Conservation (phyloP, 139 green algal genomes). For the Desmodesmus armatus region DNA sequence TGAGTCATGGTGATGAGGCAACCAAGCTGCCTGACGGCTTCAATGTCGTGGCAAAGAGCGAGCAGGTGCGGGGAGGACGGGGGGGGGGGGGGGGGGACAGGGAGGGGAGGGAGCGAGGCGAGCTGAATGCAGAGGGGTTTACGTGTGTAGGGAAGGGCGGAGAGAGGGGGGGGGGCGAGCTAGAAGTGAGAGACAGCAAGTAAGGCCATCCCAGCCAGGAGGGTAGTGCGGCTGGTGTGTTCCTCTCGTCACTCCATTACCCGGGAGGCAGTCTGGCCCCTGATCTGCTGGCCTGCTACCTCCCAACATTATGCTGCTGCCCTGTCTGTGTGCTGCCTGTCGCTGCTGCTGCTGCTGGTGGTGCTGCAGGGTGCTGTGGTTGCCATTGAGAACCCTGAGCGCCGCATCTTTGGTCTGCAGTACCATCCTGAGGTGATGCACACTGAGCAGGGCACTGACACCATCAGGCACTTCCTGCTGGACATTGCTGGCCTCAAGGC, state of each 20-base stretch:
- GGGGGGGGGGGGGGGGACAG: background rate
- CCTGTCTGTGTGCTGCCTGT: too few species aligned
- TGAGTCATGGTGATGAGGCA: conserved; percentile 97
- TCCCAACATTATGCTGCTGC: background rate
- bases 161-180: too few species aligned
- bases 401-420: conserved; percentile 92
- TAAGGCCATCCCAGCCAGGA: too few species aligned
- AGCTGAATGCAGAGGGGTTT: background rate
- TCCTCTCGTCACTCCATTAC: too few species aligned
- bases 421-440: conserved; percentile 99
- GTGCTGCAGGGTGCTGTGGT: conserved; percentile 85
- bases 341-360: background rate
- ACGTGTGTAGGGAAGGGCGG: background rate
- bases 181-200: too few species aligned
- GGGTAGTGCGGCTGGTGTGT: too few species aligned
- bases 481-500: conserved; percentile 76
- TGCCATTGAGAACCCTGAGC: conserved; percentile 86
- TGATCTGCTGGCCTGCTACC: too few species aligned
- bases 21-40: conserved; percentile 93
- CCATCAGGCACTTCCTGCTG: conserved; percentile 92
- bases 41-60: conserved; percentile 77
- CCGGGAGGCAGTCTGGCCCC: too few species aligned
- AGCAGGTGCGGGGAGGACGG: conserved; percentile 63
- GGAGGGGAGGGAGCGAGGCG: background rate
- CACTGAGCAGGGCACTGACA: conserved; percentile 88